These are phyloP conservation scores for Bacterosira constricta DNA, from an alignment of 108 stramenopile species.

Conservation along the genomic window DNA sequence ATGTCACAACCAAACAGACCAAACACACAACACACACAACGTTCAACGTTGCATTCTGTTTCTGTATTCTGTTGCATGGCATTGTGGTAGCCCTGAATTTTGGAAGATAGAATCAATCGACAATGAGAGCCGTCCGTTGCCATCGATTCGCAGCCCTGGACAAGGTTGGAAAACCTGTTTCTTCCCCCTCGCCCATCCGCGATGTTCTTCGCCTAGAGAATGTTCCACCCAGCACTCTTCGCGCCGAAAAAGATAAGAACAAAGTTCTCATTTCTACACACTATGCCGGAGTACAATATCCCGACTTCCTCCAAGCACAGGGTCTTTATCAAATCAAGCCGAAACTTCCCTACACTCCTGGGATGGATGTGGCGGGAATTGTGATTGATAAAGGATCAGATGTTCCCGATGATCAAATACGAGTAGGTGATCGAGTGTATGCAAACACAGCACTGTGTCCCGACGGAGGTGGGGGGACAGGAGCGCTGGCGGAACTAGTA, in stretches of 20 bases:
- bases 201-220: slow-evolving; percentile 32
- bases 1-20: too few relatives aligned
- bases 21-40: too few relatives aligned
- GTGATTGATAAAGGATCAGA: slow-evolving; percentile 55
- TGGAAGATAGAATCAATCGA: slow-evolving; percentile 24
- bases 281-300: slow-evolving; percentile 78
- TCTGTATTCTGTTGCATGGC: too few relatives aligned
- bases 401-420: slow-evolving; percentile 27
- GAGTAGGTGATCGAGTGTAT: slow-evolving; percentile 67
- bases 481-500: slow-evolving; percentile 59
- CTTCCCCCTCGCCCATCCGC: slow-evolving; percentile 30
- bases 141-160: slow-evolving; percentile 61
- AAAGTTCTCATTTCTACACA: slow-evolving; percentile 57
- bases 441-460: slow-evolving; percentile 55
- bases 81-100: too few relatives aligned
- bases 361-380: slow-evolving; percentile 67
- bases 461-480: slow-evolving; percentile 56
- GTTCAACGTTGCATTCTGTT: too few relatives aligned
- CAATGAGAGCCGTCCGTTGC: slow-evolving; percentile 66
- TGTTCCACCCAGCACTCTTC: slow-evolving; percentile 18
- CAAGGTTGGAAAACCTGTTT: slow-evolving; percentile 11
- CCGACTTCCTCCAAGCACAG: slow-evolving; percentile 68
- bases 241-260: slow-evolving; percentile 15
- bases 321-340: slow-evolving; percentile 73
- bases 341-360: slow-evolving; percentile 66